phyloP scores from a whole-genome alignment of 306 rosid species.

The Trifolium fragiferum region DNA sequence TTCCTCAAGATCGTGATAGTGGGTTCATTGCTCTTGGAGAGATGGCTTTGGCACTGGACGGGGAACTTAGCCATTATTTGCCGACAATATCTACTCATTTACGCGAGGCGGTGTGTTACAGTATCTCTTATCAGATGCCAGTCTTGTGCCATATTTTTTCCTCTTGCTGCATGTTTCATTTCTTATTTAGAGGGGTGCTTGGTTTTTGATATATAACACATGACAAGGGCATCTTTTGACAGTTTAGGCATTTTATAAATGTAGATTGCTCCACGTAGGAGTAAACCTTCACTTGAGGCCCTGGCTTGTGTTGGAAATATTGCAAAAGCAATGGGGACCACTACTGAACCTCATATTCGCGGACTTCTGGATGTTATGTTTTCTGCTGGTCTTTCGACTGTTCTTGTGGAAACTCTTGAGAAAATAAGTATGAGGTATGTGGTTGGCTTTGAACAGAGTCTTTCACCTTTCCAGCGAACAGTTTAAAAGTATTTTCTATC shows the following conservation, averaged over 20 bases:
- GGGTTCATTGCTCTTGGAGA: conserved; percentile 99
- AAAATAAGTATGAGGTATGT: conserved; percentile 76
- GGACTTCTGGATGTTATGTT: conserved; percentile 94
- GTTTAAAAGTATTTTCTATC: conserved; percentile 29
- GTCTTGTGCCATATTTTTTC: conserved; percentile 21
- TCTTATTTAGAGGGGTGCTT: conserved; percentile 30
- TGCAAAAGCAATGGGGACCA: conserved; percentile 93
- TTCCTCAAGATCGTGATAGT: conserved; percentile 96
- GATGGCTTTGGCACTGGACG: conserved; percentile 99
- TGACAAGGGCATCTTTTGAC: conserved; percentile 42
- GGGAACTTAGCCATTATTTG: conserved; percentile 88
- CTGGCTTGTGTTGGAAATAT: conserved; percentile 98
- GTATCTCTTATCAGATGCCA: conserved; percentile 26
- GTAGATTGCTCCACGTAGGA: conserved; percentile 98
- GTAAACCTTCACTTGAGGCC: conserved; percentile 95
- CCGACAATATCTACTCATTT: conserved; percentile 82
- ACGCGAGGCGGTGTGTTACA: conserved; percentile 88
- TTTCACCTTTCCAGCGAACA: conserved; percentile 21
- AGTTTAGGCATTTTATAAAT: conserved; percentile 41
- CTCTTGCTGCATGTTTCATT: conserved; percentile 34
- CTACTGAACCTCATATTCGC: conserved; percentile 87
- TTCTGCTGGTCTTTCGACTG: conserved; percentile 85
- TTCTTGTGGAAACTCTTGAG: conserved; percentile 91
- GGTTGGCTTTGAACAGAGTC: conserved; percentile 26
- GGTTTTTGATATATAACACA: conserved; percentile 32